Evolutionary conservation across 805 yeast species (phyloP), one percentile per base, ranked within the genome.

Genomic region (Candida nitratophila): DNA sequence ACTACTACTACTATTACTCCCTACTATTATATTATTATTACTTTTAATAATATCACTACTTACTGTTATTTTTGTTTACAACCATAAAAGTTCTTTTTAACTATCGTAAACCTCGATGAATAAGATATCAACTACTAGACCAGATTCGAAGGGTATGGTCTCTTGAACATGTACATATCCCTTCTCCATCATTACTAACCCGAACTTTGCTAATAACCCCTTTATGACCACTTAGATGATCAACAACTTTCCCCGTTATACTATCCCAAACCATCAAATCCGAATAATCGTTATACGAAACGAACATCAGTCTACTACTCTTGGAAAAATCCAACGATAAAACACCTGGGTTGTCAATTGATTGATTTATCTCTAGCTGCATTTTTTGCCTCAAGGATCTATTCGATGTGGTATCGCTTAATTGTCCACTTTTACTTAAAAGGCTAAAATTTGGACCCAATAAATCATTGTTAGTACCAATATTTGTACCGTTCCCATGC

Each of bases 231-330:
- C 79, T 81, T 42, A 87, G 57, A 17, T 74, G 68, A 1, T 87
- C 89, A 7, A 86, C 76, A 15, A 83, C 64, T 44, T 77, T 79
- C 14, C 78, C 79, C 45, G 76, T 78, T 16, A 89, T 64, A 1
- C 76, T 65, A 59, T 89, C 97, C 93, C 95, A 86, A 3, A 84
- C 71, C 17, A 83, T 64, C 52, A 91, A 81, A 1, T 86, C 84
- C 9, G 53, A 41, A 44, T 76, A 73, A 45, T 88, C 93, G 0
- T 88, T 77, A 57, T 86, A 86, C 42, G 91, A 82, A 1, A 81
- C 74, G 59, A 82, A 84, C 67, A 88, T 63, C 21, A 87, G 60
- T 39, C 96, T 64, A 0, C 96, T 95, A 31, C 89, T 79, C 9
- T 63, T 65, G 39, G 95, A 81, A 53, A 83, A 81, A 57, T 83